These are phyloP conservation scores for Endoconidiophora polonica DNA, from an alignment of 2,329 filamentous ascomycete species.

Conservation along the genomic window DNA sequence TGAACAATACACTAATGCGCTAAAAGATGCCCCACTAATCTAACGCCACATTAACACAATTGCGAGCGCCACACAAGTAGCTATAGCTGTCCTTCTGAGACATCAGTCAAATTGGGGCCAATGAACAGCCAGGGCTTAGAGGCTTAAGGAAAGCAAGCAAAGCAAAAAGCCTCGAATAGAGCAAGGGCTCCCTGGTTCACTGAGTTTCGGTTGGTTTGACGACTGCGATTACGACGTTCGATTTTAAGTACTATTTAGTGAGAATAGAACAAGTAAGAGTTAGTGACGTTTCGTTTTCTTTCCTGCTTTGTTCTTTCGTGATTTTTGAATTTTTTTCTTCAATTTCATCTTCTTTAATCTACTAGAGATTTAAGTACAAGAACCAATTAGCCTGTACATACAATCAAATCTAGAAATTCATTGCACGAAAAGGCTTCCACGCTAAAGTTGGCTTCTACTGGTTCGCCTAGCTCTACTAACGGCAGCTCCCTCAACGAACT, in stretches of 20 bases:
- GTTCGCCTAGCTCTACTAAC: too few species aligned
- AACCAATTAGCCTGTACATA: too few species aligned
- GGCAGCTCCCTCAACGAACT: background rate
- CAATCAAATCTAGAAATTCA: too few species aligned
- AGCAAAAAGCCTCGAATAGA: too few species aligned
- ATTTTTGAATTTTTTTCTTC: background rate
- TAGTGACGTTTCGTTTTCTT: background rate
- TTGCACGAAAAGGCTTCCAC: too few species aligned
- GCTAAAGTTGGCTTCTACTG: slow-evolving; percentile 2
- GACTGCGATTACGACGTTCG: too few species aligned
- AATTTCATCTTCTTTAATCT: background rate
- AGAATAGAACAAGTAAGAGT: background rate
- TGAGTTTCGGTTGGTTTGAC: too few species aligned
- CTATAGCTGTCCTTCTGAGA: slow-evolving; percentile 7
- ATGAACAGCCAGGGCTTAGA: background rate
- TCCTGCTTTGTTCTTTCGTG: background rate
- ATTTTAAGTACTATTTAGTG: background rate
- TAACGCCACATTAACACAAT: background rate
- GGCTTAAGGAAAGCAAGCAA: background rate
- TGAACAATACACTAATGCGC: background rate
- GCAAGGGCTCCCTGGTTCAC: too few species aligned
- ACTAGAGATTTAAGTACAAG: too few species aligned
- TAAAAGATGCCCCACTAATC: background rate
- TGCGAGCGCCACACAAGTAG: slow-evolving; percentile 1
- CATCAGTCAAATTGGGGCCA: background rate